Base-by-base conservation (phyloP, 371 early-diverging fungal species). In the Blakeslea trispora region DNA sequence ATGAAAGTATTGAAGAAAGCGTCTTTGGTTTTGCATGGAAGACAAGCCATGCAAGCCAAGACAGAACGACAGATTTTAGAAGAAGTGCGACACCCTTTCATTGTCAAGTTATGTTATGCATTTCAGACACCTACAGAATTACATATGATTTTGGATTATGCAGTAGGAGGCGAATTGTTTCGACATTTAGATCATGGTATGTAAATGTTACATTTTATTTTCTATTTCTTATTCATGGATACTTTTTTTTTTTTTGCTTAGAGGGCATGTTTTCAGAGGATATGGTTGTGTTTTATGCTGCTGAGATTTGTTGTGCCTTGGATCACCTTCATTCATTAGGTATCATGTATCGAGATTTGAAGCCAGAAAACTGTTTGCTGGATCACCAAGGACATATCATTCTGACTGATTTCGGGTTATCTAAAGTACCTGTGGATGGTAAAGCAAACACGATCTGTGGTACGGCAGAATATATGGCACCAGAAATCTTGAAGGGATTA, bases 161-260 rank as follows among this genome's bases (percentile, higher is more conserved):
- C 96, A 35, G 89, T 91, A 15, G 99, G 99, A 47, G 99, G 99
- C n/a, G 99, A 99, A 81, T 73, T 99, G 52, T 99, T 99, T 68
- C 88, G 88, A 54, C 97, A 96, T 70, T 81, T 99, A 76, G 90
- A 87, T 59, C 71, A 79, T 51, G 82, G 82, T 79, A n/a, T n/a
- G n/a, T n/a, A n/a, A n/a, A n/a, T n/a, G n/a, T n/a, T n/a, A n/a
- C n/a, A n/a, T n/a, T n/a, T n/a, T n/a, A n/a, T n/a, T n/a, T n/a
- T n/a, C n/a, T n/a, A n/a, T n/a, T n/a, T n/a, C n/a, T n/a, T n/a
- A n/a, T n/a, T n/a, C n/a, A n/a, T n/a, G n/a, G n/a, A n/a, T n/a
- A n/a, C n/a, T n/a, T n/a, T 15, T 19, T 46, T 9, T 19, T 23
- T 35, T 48, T 53, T 13, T 52, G 11, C 22, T 41, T 73, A 93